phyloP scores from a whole-genome alignment of 352 stramenopile genomes.

The Phytophthora syringae region DNA sequence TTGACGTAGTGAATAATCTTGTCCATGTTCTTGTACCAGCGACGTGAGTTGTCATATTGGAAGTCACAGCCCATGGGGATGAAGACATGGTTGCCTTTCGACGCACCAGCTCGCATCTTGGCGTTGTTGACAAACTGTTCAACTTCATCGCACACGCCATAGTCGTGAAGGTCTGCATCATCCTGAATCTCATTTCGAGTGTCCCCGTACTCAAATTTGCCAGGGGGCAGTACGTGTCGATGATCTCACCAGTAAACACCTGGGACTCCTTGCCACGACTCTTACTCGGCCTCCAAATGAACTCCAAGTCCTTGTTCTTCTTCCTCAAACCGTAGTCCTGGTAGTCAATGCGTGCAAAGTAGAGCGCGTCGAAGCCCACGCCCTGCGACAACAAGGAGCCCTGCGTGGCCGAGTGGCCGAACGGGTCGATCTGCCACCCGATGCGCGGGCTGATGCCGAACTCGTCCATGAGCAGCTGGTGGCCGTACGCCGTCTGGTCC shows the following conservation, averaged over 20 bases:
- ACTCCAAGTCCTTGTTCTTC: slow-evolving; percentile 91
- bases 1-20: slow-evolving; percentile 96
- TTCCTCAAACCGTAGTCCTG: slow-evolving; percentile 94
- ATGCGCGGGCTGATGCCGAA: slow-evolving; percentile 95
- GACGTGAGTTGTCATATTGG: slow-evolving; percentile 90
- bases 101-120: slow-evolving; percentile 68
- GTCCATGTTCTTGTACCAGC: slow-evolving; percentile 97
- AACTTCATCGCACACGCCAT: slow-evolving; percentile 87
- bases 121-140: slow-evolving; percentile 86
- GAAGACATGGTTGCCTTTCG: slow-evolving; percentile 86
- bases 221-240: slow-evolving; percentile 82
- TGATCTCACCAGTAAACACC: slow-evolving; percentile 90
- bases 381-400: slow-evolving; percentile 90
- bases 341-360: slow-evolving; percentile 98
- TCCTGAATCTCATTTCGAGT: slow-evolving; percentile 86
- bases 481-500: slow-evolving; percentile 97
- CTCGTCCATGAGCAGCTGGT: slow-evolving; percentile 94
- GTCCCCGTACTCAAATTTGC: slow-evolving; percentile 78
- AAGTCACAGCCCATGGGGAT: slow-evolving; percentile 96
- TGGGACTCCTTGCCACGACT: slow-evolving; percentile 84
- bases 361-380: slow-evolving; percentile 96
- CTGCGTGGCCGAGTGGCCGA: slow-evolving; percentile 93
- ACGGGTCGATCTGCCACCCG: slow-evolving; percentile 99
- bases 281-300: slow-evolving; percentile 94
- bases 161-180: slow-evolving; percentile 85